Evolutionary conservation across 2,329 filamentous ascomycete species (phyloP).

Genomic region (Nemania serpens): DNA sequence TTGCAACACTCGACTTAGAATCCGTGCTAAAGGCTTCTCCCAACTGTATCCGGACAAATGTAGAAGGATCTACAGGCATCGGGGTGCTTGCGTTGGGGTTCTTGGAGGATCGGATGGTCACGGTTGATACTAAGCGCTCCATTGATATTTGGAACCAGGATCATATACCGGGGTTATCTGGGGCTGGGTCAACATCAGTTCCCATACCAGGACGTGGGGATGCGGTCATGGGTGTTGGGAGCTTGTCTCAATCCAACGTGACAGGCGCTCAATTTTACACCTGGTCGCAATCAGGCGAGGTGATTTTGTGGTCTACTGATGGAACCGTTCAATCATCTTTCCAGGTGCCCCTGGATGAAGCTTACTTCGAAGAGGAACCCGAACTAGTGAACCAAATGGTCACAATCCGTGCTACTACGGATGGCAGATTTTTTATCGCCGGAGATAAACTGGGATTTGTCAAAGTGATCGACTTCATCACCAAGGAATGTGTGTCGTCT

Average conservation of each 20-base stretch:
- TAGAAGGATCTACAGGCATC: constrained; percentile 42
- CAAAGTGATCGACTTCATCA: constrained; percentile 67
- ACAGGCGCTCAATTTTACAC: constrained; percentile 79
- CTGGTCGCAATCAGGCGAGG: constrained; percentile 80
- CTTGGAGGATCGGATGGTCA: constrained; percentile 68
- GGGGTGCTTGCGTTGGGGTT: constrained; percentile 72
- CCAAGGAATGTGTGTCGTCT: constrained; percentile 66
- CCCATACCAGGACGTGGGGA: constrained; percentile 67
- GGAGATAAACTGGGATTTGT: constrained; percentile 89
- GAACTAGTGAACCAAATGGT: constrained; percentile 63
- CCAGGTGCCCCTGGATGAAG: constrained; percentile 71
- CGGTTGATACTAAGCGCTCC: constrained; percentile 74
- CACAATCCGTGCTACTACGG: constrained; percentile 62
- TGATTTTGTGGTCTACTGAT: constrained; percentile 81
- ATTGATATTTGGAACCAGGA: constrained; percentile 69
- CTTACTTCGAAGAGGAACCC: constrained; percentile 53
- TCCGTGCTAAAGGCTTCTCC: constrained; percentile 51
- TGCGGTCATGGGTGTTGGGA: constrained; percentile 73
- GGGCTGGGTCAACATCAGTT: constrained; percentile 48
- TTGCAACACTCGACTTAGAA: constrained; percentile 57
- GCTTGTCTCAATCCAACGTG: constrained; percentile 63
- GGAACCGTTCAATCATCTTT: constrained; percentile 70
- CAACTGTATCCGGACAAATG: constrained; percentile 46
- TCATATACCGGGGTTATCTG: constrained; percentile 47
- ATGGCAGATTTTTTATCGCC: constrained; percentile 71